Evolutionary conservation across 805 yeast species (phyloP), one percentile per base, ranked within the genome.

Genomic region (Suhomyces sp.): DNA sequence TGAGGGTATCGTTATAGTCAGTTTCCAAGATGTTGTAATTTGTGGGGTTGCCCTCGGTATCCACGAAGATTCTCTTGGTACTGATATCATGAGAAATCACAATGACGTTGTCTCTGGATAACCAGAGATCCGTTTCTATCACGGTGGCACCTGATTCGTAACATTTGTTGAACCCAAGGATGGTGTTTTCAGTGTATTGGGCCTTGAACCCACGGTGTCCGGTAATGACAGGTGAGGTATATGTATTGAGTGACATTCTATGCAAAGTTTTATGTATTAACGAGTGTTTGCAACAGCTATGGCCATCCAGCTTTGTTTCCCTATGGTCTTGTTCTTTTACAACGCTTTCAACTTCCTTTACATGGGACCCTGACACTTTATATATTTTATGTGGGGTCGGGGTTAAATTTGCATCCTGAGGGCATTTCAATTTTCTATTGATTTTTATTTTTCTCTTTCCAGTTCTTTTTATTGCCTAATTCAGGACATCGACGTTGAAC

Each of bases 131-230:
- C n/a, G 74, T 68, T 37, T 68, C 74, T 27, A 68, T 51, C 6
- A 50, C 45, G 16, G 62, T 55, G 23, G 70, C 72, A 5, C 71
- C 72, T 13, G 61, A 31, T 11, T 52, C 53, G 39, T 40, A 65
- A 39, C 72, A 65, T 31, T 60, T 52, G 13, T 47, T 44, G 43
- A 68, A 68, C 6, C 72, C 72, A 5, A 32, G 13, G 13, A 68
- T 15, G 7, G 72, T 65, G 44, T 68, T 68, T 43, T 68, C 74
- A 4, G 68, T 54, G 36, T 57, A 61, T 29, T 56, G 48, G 23
- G 58, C 68, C 39, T 68, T 68, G 47, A 60, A 68, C 0, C 74
- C 74, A 32, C 74, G 54, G 40, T 68, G 74, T 31, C 74, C 74
- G 5, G 58, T 56, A 7, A 67, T 60, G 0, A 57, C 49, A 2